These are phyloP conservation scores for Phytophthora multivora DNA, from an alignment of 352 stramenopile species.

Conservation along the genomic window DNA sequence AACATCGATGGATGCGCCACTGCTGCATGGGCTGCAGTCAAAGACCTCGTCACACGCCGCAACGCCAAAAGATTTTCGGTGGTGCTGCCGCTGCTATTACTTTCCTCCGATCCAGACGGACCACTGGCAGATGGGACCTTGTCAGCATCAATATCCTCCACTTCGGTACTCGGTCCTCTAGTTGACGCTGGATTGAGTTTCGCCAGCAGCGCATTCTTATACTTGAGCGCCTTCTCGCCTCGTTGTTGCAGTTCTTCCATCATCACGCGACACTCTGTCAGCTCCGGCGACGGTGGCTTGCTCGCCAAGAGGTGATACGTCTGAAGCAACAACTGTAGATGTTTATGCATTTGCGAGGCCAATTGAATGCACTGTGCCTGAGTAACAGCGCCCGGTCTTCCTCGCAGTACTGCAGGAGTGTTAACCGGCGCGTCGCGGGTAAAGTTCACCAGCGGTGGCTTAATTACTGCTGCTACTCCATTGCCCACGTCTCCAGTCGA, in stretches of 20 bases:
- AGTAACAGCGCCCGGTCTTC: conserved; percentile 40
- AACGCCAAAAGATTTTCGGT: conserved; percentile 39
- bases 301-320: conserved; percentile 62
- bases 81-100: background rate
- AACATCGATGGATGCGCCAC: conserved; percentile 88
- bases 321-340: conserved; percentile 81
- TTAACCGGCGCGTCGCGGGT: background rate
- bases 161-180: conserved; percentile 7
- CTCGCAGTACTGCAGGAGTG: conserved; percentile 19
- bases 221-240: conserved; percentile 61
- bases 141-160: background rate
- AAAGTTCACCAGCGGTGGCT: conserved; percentile 10
- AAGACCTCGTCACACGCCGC: conserved; percentile 74
- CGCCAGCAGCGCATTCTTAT: conserved; percentile 68
- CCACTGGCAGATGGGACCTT: conserved; percentile 8
- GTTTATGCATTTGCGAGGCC: conserved; percentile 89
- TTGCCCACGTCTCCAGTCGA: background rate
- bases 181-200: conserved; percentile 51
- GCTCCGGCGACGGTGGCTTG: conserved; percentile 4
- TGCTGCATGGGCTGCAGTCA: conserved; percentile 78
- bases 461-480: background rate
- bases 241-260: conserved; percentile 69
- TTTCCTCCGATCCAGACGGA: background rate
- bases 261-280: conserved; percentile 60
- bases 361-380: conserved; percentile 81